phyloP scores from a whole-genome alignment of 306 rosid species.

The Castanea crenata region DNA sequence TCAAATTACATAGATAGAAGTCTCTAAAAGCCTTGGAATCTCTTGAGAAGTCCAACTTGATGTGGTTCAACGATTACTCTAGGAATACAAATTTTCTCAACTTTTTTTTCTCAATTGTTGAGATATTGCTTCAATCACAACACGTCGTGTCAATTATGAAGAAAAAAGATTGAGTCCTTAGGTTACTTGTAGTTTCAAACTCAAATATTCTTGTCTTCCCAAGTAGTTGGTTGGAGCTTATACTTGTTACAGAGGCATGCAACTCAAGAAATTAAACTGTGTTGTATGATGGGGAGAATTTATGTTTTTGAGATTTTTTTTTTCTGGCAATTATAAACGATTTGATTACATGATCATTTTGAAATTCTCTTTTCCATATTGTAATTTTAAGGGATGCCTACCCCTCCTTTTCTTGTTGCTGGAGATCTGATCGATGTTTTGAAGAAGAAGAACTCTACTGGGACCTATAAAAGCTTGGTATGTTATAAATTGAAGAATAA shows the following conservation, averaged over 20 bases:
- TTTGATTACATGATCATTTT: neutral
- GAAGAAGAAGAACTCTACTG: constrained; percentile 72
- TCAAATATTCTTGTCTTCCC: neutral
- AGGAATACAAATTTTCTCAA: no score
- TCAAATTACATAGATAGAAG: no score
- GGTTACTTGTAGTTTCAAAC: no score
- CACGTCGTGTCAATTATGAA: no score
- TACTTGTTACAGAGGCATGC: neutral
- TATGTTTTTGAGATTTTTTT: no score
- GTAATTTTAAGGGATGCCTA: constrained; percentile 68
- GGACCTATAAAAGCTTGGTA: constrained; percentile 72
- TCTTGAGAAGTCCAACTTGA: neutral
- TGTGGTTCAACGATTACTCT: neutral
- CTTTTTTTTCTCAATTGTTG: no score
- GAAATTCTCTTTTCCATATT: neutral
- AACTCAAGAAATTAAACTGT: neutral
- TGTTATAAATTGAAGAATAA: neutral
- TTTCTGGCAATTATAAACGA: neutral
- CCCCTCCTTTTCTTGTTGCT: constrained; percentile 62
- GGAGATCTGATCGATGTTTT: constrained; percentile 56
- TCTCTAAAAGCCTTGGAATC: neutral
- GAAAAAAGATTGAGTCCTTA: no score
- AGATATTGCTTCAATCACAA: no score
- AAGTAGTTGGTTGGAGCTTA: neutral
- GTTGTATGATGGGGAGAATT: no score